These are phyloP conservation scores for Quercus wislizeni DNA, from an alignment of 306 rosid genomes.

Conservation along the genomic window DNA sequence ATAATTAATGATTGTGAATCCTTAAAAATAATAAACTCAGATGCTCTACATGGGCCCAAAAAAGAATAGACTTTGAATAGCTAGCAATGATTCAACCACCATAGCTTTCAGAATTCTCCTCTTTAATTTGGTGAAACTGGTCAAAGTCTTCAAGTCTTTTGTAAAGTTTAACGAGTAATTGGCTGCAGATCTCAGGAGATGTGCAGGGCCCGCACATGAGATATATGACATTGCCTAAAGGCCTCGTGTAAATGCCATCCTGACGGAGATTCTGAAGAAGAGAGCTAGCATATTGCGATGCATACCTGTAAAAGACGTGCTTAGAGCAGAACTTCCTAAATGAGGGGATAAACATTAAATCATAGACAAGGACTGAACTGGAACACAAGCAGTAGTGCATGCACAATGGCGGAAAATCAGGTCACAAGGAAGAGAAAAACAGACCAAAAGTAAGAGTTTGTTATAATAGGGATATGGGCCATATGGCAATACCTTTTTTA, in stretches of 20 bases:
- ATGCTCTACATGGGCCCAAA: background rate
- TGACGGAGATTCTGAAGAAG: conserved; percentile 71
- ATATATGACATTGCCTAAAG: conserved; percentile 80
- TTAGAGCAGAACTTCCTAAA: conserved; percentile 11
- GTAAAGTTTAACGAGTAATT: conserved; percentile 61
- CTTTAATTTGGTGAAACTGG: conserved; percentile 37
- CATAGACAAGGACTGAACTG: background rate
- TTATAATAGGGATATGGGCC: background rate
- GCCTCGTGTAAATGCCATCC: conserved; percentile 80
- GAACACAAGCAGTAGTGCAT: background rate
- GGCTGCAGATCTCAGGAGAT: conserved; percentile 61
- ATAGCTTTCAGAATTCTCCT: conserved; percentile 7
- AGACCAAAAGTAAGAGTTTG: background rate
- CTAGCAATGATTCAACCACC: background rate
- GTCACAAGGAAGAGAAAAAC: background rate
- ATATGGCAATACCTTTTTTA: background rate
- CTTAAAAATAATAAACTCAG: background rate
- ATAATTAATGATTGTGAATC: background rate
- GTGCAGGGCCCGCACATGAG: conserved; percentile 95
- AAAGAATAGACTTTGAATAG: no score
- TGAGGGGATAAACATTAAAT: background rate
- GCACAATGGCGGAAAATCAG: background rate
- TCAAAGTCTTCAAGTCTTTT: conserved; percentile 63
- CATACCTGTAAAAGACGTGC: conserved; percentile 57
- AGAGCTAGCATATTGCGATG: conserved; percentile 63